Evolutionary conservation across 352 stramenopile genomes (phyloP), one percentile per base, ranked within the genome.

Genomic region (Peronospora belbahrii): DNA sequence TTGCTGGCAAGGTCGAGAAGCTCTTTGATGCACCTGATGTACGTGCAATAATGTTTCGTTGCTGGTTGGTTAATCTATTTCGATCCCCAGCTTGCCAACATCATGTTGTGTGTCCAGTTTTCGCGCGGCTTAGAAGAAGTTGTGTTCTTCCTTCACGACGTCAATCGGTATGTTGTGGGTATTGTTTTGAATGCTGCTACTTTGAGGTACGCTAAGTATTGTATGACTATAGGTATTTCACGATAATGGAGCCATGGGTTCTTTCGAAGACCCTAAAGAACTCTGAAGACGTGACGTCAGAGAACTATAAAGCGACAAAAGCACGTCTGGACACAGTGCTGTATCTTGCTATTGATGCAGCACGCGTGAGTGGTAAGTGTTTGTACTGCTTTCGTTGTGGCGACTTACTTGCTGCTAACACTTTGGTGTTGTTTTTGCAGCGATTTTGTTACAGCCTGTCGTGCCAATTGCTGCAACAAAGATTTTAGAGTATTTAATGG

Each of bases 121-220:
- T 70, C 66, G 15, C 52, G 65, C 13, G 80, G 74, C 1, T 62
- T 88, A 15, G 73, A 85, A 62, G 72, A 84, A 40, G 73, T 92
- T 41, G 59, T 92, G 5, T 83, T 85, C 37, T 88, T 80, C 44
- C 68, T 92, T 6, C 72, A 89, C 42, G 78, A 92, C 48, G 70
- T 92, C 25, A 92, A 92, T 41, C 67, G 71, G 62, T 85, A 51
- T 25, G 6, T 37, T 19, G 9, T 40, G 19, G 17, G 10, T 40
- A 19, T 13, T 17, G 4, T 19, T 20, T 14, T 14, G 32, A 27
- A 35, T 0, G 20, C 11, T n/a, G n/a, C n/a, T n/a, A n/a, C n/a
- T n/a, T n/a, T n/a, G n/a, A n/a, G n/a, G n/a, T n/a, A 30, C 42
- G 13, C 27, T 33, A 33, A 33, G 6, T 13, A 20, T 43, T 15